Evolutionary conservation across 345 rosid genomes (phyloP), one percentile per base, ranked within the genome.

Genomic region (Lepidium didymum): DNA sequence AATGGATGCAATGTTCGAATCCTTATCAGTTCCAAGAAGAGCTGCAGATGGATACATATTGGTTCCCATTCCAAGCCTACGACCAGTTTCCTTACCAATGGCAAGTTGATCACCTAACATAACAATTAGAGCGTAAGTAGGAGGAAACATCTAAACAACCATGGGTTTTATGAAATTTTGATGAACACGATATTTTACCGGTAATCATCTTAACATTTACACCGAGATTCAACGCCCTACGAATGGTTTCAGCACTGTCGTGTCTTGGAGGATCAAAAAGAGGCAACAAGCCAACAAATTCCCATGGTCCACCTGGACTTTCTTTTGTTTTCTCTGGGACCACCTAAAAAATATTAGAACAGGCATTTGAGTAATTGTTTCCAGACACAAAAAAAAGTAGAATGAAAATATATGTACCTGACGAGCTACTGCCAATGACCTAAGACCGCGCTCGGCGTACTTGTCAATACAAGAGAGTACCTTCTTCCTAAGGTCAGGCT

Each of bases 201-300:
- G 98, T 93, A 54, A 93, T 93, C 98, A 93, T 93, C 85, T 93
- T 93, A 57, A 93, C 98, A 73, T 90, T 93, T 37, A 93, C 98
- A 61, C 97, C 98, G 13, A 93, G 98, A 57, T 90, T 79, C 69
- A 82, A 76, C 42, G 86, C 86, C 47, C 83, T 68, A 31, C 83
- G 86, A 64, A 82, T 82, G 63, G 86, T 82, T 54, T 82, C 86
- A 0, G 86, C 86, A 80, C 86, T 82, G 72, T 82, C 86, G 31
- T 82, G 86, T 54, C 86, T 82, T 40, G 86, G 86, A 80, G 86
- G 86, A 78, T 82, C 86, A 40, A 82, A 82, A 37, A 82, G 83
- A 69, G 82, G 82, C 70, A 82, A 75, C 67, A 82, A 44, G 13
- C 74, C 75, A 70, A 92, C 87, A 78, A 92, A 92, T 69, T 92